A percentile compares a stretch with the other conserved stretches of the same genome.
Evolutionary conservation across 1,284 basidiomycete species (phyloP).

Genomic region (Moniliella sp.): DNA sequence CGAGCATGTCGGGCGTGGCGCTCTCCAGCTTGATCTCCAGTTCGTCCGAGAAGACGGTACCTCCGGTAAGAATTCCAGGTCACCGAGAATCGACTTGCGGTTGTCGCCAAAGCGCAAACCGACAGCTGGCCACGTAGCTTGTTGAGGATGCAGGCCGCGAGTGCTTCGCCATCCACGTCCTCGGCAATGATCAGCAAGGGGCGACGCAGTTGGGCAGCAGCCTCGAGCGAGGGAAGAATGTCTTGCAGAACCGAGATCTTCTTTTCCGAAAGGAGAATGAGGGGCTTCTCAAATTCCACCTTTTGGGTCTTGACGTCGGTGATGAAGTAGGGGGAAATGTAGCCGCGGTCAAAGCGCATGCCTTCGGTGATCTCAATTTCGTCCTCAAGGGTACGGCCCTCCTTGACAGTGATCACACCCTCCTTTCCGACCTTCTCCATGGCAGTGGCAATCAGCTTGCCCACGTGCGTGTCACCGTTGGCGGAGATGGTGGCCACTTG

Average conservation of each 20-base stretch:
- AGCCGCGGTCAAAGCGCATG: slow-evolving; percentile 97
- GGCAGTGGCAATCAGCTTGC: slow-evolving; percentile 86
- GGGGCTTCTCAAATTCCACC: slow-evolving; percentile 88
- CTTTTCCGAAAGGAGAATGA: slow-evolving; percentile 83
- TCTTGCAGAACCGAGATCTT: slow-evolving; percentile 89
- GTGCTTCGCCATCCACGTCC: slow-evolving; percentile 88
- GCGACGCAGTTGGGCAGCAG: slow-evolving; percentile 68
- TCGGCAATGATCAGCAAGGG: slow-evolving; percentile 89
- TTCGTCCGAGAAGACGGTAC: slow-evolving; percentile 92
- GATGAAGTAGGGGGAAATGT: slow-evolving; percentile 94
- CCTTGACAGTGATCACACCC: slow-evolving; percentile 97
- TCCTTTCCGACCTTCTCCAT: slow-evolving; percentile 99
- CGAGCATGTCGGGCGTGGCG: slow-evolving; percentile 68
- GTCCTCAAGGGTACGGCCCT: slow-evolving; percentile 88
- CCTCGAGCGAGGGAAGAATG: slow-evolving; percentile 79
- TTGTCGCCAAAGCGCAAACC: slow-evolving; percentile 93
- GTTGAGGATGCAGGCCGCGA: slow-evolving; percentile 91
- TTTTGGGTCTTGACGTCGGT: slow-evolving; percentile 94
- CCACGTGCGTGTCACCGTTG: slow-evolving; percentile 82
- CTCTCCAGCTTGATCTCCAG: slow-evolving; percentile 91
- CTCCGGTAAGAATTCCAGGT: slow-evolving; percentile 86
- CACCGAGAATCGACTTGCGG: slow-evolving; percentile 89
- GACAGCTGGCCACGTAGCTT: slow-evolving; percentile 89
- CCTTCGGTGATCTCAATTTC: slow-evolving; percentile 97
- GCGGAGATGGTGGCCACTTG: slow-evolving; percentile 96